Evolutionary conservation across 2,329 filamentous ascomycete species (phyloP), one percentile per base, ranked within the genome.

Genomic region (Penicillium sp.): DNA sequence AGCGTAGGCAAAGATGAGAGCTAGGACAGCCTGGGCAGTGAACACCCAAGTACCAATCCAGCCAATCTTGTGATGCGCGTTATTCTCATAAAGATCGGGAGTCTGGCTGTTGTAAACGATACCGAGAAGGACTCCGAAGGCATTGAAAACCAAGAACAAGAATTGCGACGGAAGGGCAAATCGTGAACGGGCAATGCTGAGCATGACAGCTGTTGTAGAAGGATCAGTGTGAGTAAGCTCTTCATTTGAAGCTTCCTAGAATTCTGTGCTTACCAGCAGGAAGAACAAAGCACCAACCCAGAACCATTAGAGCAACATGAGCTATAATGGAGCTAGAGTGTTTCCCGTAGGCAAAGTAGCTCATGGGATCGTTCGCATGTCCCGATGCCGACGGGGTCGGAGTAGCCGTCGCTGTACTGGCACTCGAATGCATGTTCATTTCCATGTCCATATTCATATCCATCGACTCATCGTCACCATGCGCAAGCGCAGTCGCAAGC

Each of bases 51-150:
- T 93, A 29, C 89, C 82, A 43, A 90, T 80, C 93, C 93, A 98
- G 53, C 92, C 92, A 44, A 93, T 82, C 73, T 90, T 92, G 77
- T 92, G 87, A 73, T 97, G 93, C n/a, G 89, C 85, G 70, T 96
- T 96, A 70, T 90, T 88, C 31, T 87, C 86, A 71, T 96, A 97
- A 22, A 97, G 78, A 69, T 96, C 90, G 1, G 92, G 91, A 0
- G 91, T 96, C 61, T 84, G 86, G 56, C 84, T 81, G 71, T 95
- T 91, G 79, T 96, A 96, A 33, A 91, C 77, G 49, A 84, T 82
- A 8, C 84, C 86, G 26, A 90, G 71, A 14, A 90, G 68, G 24
- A 93, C 64, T 19, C 88, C 90, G 1, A 88, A 64, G 3, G 79
- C 81, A 69, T 92, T 91, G 35, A 82, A 71, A 1, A 80, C 75